Base-by-base conservation (phyloP, 768 basidiomycete genomes). In the Lactarius trivialis region DNA sequence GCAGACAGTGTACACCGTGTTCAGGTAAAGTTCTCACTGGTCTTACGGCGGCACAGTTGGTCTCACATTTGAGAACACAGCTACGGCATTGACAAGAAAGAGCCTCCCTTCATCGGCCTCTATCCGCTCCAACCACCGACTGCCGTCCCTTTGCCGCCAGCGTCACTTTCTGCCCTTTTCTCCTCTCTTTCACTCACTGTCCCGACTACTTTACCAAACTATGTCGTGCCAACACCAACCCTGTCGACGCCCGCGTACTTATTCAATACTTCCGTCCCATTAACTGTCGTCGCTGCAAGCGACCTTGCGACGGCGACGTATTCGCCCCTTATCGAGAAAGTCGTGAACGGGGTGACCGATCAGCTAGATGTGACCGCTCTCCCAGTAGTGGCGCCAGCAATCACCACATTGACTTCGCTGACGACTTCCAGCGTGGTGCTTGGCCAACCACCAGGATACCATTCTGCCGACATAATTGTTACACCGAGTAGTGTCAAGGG, bases 261-360 rank as follows among this genome's bases (percentile, higher is more conserved):
- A 7, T 84, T 91, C 69, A 91, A 91, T 67, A 79, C 87, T 0
- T 86, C 90, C 4, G 73, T 89, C 53, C 66, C 79, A 9, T 57
- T 58, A 17, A 36, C 61, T 19, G 82, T 81, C 4, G 62, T 77
- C 17, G 83, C 84, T 4, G 64, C 74, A 3, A 78, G 83, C 19
- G 88, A 82, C 37, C 82, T 91, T 24, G 89, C 83, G 19, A 85
- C 84, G 0, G 85, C 82, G 71, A 89, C 89, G 3, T 92, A 92
- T 69, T 76, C 72, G 37, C 78, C 89, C 0, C 75, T 89, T 30
- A 72, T 87, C 54, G 60, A 37, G 49, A 39, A 60, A 3, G 52
- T 65, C 24, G 33, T 39, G 24, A 39, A 45, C 26, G 66, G 64
- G n/a, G 60, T 36, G 43, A 32, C 72, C 61, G 73, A 65, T 64